Percentiles rank a stretch among this genome's conserved stretches.
Conservation (phyloP, 371 early-diverging fungal species). For the Choanephora cucurbitarum region DNA sequence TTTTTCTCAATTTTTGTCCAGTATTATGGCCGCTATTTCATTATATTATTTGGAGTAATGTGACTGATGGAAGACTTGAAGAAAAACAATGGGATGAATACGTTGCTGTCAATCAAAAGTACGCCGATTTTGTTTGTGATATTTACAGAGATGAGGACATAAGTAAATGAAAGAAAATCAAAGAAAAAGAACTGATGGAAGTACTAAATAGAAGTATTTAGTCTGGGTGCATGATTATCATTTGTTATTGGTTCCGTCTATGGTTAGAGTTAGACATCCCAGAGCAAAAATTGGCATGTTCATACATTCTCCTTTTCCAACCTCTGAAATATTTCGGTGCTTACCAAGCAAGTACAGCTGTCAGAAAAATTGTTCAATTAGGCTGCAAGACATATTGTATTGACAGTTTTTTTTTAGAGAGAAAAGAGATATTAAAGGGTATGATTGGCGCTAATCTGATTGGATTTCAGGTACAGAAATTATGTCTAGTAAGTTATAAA, state of each 20-base stretch:
- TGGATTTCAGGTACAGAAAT: slow-evolving; percentile 80
- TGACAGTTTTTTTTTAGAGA: slow-evolving; percentile 61
- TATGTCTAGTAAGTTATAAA: background rate
- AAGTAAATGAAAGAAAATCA: too few species aligned
- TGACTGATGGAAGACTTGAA: slow-evolving; percentile 68
- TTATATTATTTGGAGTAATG: slow-evolving; percentile 86
- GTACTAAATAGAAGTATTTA: slow-evolving; percentile 81
- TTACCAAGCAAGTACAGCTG: slow-evolving; percentile 69
- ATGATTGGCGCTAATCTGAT: slow-evolving; percentile 89
- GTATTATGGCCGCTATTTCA: slow-evolving; percentile 98
- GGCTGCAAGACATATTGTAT: background rate
- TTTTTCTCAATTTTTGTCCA: slow-evolving; percentile 34
- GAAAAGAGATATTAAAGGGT: slow-evolving; percentile 90
- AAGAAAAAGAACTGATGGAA: slow-evolving; percentile 33
- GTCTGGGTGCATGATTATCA: slow-evolving; percentile 99
- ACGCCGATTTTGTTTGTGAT: slow-evolving; percentile 69
- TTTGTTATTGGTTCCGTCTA: slow-evolving; percentile 85
- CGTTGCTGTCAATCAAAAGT: slow-evolving; percentile 78
- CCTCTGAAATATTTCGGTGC: slow-evolving; percentile 92
- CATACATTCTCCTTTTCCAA: slow-evolving; percentile 97
- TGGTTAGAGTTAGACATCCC: slow-evolving; percentile 82
- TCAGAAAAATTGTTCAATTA: background rate
- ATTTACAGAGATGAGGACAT: too few species aligned
- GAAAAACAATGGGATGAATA: slow-evolving; percentile 83
- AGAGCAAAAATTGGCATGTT: slow-evolving; percentile 92